A percentile compares a stretch with the other conserved stretches of the same genome.
These are phyloP conservation scores for Cyberlindnera subsufficiens DNA, from an alignment of 805 yeast species.

Conservation along the genomic window DNA sequence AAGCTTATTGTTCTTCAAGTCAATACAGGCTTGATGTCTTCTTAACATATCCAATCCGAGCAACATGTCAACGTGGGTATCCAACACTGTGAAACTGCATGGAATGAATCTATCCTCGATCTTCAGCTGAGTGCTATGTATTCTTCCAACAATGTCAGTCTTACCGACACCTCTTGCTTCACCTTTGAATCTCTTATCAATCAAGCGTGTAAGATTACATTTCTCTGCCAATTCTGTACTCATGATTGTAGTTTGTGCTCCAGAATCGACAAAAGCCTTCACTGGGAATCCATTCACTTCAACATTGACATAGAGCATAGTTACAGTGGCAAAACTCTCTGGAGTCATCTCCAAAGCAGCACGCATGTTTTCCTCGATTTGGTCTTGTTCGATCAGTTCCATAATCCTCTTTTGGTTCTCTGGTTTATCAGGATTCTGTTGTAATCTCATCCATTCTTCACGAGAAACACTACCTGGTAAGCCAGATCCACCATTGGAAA, in stretches of 20 bases:
- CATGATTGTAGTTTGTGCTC: slow-evolving; percentile 88
- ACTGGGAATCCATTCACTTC: slow-evolving; percentile 76
- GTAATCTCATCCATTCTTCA: slow-evolving; percentile 45
- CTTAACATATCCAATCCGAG: slow-evolving; percentile 90
- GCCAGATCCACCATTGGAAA: slow-evolving; percentile 21
- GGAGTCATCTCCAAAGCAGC: slow-evolving; percentile 86
- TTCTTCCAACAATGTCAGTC: slow-evolving; percentile 69
- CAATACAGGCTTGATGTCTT: slow-evolving; percentile 80
- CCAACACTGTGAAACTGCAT: slow-evolving; percentile 67
- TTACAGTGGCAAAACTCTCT: slow-evolving; percentile 77
- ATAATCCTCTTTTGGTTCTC: slow-evolving; percentile 59
- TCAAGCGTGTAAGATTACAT: slow-evolving; percentile 62
- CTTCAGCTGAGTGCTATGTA: slow-evolving; percentile 83
- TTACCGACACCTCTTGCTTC: slow-evolving; percentile 90
- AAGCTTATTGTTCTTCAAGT: slow-evolving; percentile 59
- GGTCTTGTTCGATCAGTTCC: slow-evolving; percentile 63
- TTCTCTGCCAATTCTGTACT: slow-evolving; percentile 70
- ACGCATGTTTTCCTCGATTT: slow-evolving; percentile 72
- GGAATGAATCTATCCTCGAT: slow-evolving; percentile 63
- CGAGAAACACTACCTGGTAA: slow-evolving; percentile 8
- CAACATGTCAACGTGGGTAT: slow-evolving; percentile 65
- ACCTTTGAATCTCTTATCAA: slow-evolving; percentile 77
- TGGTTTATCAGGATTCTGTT: slow-evolving; percentile 65
- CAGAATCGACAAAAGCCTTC: slow-evolving; percentile 94
- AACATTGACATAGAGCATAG: slow-evolving; percentile 76